Conservation (phyloP, 2,329 filamentous ascomycete genomes). For the Penicillium frequentans region DNA sequence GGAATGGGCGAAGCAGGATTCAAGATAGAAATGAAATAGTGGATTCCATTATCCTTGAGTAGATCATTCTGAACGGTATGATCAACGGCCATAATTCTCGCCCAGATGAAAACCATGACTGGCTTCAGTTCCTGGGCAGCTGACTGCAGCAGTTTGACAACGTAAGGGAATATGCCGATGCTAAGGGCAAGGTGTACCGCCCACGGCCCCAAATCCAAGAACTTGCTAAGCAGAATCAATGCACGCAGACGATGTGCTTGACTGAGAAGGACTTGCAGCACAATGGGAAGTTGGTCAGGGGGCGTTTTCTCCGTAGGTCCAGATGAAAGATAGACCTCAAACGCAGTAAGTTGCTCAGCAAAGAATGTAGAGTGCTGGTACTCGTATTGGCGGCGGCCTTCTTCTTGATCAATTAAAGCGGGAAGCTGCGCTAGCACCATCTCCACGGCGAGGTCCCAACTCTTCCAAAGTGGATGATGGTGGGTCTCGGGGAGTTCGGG, state of each 20-base stretch:
- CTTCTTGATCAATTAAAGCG: conserved; percentile 73
- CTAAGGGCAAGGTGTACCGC: conserved; percentile 96
- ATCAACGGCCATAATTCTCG: conserved; percentile 90
- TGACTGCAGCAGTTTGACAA: conserved; percentile 94
- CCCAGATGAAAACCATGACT: conserved; percentile 99
- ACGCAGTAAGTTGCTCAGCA: conserved; percentile 93
- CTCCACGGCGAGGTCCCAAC: conserved; percentile 96
- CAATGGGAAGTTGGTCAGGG: conserved; percentile 92
- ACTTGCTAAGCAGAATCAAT: conserved; percentile 86
- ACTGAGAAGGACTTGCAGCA: conserved; percentile 91
- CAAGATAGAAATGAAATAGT: conserved; percentile 92
- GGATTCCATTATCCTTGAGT: conserved; percentile 94
- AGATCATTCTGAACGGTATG: conserved; percentile 90
- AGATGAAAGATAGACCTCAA: conserved; percentile 88
- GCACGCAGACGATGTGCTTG: conserved; percentile 92
- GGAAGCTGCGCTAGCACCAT: conserved; percentile 90
- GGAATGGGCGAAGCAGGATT: conserved; percentile 81
- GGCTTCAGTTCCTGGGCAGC: conserved; percentile 93
- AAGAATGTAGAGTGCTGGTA: conserved; percentile 97
- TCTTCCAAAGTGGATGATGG: conserved; percentile 92
- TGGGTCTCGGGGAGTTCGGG: conserved; percentile 92
- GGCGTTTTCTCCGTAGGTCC: conserved; percentile 81
- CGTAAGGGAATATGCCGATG: conserved; percentile 98
- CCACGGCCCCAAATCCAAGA: conserved; percentile 94
- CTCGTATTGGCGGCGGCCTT: conserved; percentile 76